Base-by-base conservation (phyloP, 2,329 filamentous ascomycete genomes). In the Trichophyton rubrum region DNA sequence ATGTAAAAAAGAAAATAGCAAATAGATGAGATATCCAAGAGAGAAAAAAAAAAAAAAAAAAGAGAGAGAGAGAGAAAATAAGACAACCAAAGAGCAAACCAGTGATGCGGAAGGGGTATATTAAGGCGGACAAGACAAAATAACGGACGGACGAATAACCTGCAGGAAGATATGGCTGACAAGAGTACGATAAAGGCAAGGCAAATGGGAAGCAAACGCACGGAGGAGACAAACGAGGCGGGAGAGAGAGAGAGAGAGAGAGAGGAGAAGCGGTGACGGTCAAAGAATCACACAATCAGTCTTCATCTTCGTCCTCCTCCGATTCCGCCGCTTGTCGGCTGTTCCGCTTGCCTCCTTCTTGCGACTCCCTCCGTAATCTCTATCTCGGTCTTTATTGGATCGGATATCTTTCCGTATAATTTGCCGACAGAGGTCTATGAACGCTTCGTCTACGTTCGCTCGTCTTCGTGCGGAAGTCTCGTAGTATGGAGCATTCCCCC, bases 371-470 rank as follows among this genome's bases (percentile, higher is more conserved):
- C 67, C 68, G 20, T 64, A 56, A 41, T 72, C 69, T 63, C 70
- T 67, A 27, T 71, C 67, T 57, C 67, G 67, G 56, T 71, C 66
- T 49, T 70, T 74, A 15, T 65, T 68, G 11, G 72, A 69, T 61
- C 74, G 69, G 41, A 74, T 67, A 63, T 92, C 88, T 67, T 85
- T 88, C 63, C 85, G 81, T 61, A 93, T 83, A 75, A 95, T 90
- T 72, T 93, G 89, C 62, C 88, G 82, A 70, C 88, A 92, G 60
- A 95, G 80, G 72, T 93, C 88, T 66, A 89, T 77, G 73, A 95
- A 96, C 55, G 91, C 89, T 71, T 95, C 90, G 67, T 95, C 89
- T 15, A 96, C 90, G 67, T 96, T 96, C 64, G 87, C 88, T 69
- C 86, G 80, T 67, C 88, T 85, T 64, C 90, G 81, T 58, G 90